These are phyloP conservation scores for Monascus purpureus DNA, from an alignment of 495 filamentous ascomycete species.

Conservation along the genomic window DNA sequence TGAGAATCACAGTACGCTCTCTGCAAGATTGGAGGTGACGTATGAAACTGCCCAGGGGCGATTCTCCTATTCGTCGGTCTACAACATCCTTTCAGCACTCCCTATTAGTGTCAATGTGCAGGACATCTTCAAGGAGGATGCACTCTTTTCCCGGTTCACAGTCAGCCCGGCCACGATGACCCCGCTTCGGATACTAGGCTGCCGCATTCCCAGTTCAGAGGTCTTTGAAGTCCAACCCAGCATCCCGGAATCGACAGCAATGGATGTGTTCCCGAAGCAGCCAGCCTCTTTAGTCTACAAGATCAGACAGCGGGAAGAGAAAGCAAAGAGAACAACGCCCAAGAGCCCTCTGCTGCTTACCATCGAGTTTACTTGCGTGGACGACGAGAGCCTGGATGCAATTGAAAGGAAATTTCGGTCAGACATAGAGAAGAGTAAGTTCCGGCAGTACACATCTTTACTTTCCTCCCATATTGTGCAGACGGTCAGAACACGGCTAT, in stretches of 20 bases:
- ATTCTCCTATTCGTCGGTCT: conserved; percentile 53
- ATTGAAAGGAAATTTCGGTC: conserved; percentile 27
- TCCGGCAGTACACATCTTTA: conserved; percentile 29
- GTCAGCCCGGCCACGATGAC: conserved; percentile 62
- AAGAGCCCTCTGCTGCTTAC: conserved; percentile 45
- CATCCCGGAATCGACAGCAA: conserved; percentile 34
- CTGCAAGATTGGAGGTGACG: conserved; percentile 58
- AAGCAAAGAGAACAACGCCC: conserved; percentile 24
- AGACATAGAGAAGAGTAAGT: conserved; percentile 29
- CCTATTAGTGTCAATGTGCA: conserved; percentile 93
- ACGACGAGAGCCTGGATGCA: conserved; percentile 41
- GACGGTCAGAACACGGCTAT: conserved; percentile 36
- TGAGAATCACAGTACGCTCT: conserved; percentile 54
- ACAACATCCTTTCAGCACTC: conserved; percentile 52
- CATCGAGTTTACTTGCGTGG: conserved; percentile 64
- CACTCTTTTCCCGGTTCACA: conserved; percentile 79
- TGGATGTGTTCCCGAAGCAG: conserved; percentile 65
- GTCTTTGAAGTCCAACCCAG: conserved; percentile 52
- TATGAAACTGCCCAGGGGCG: conserved; percentile 63
- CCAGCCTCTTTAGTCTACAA: conserved; percentile 75
- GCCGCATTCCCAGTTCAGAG: conserved; percentile 54
- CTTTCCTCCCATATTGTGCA: conserved; percentile 37
- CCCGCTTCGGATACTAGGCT: conserved; percentile 60
- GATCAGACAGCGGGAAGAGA: conserved; percentile 30
- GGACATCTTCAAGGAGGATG: conserved; percentile 76